phyloP scores from a whole-genome alignment of 2,329 filamentous ascomycete genomes.

The Lachnellula arida region DNA sequence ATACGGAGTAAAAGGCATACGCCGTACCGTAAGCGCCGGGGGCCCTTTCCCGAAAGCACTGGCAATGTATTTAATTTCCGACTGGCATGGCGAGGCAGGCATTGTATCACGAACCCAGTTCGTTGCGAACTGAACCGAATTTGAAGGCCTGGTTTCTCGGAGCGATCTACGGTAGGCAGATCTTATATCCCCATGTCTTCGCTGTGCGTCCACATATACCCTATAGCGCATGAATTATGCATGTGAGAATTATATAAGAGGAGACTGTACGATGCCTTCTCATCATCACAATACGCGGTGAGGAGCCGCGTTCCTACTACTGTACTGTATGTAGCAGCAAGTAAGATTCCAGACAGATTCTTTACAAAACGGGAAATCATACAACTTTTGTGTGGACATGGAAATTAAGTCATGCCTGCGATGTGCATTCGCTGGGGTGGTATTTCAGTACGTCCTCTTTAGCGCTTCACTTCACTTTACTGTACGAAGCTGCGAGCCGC shows the following conservation, averaged over 20 bases:
- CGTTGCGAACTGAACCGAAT: not conserved
- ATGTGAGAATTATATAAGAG: constrained; percentile 8
- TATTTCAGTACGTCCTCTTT: not conserved
- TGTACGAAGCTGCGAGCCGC: no score
- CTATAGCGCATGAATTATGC: constrained; percentile 14
- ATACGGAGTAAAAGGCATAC: not conserved
- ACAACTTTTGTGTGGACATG: not conserved
- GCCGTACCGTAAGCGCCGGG: not conserved
- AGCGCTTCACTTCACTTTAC: not conserved
- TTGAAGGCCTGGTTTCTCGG: not conserved
- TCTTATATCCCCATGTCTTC: constrained; percentile 8
- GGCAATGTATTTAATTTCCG: constrained; percentile 4
- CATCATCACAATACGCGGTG: not conserved
- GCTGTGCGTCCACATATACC: constrained; percentile 7
- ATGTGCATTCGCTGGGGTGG: not conserved
- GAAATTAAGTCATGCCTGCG: not conserved
- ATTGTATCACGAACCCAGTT: constrained; percentile 6
- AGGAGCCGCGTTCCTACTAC: not conserved
- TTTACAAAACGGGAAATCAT: constrained; percentile 1
- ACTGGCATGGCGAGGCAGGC: constrained; percentile 6
- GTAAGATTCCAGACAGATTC: not conserved
- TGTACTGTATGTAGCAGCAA: not conserved
- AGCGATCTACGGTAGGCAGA: constrained; percentile 1
- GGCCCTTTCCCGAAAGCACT: not conserved
- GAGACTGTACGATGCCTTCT: not conserved